Evolutionary conservation across 192 early-diverging fungal genomes (phyloP).

Genomic region (Entomortierella lignicola): DNA sequence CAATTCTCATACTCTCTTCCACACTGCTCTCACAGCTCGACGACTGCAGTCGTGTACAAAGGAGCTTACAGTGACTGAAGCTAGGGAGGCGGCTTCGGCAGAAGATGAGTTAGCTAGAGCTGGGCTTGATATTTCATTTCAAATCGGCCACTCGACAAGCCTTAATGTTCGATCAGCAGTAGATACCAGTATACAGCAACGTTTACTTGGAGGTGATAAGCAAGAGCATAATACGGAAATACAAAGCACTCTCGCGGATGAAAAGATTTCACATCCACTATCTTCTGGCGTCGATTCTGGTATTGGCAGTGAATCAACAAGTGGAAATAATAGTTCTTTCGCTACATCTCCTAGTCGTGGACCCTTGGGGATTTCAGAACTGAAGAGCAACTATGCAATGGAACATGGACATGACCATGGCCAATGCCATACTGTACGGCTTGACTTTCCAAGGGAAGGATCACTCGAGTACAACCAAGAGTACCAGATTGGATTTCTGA

Average conservation of each 20-base stretch:
- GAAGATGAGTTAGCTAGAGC: slow-evolving; percentile 40
- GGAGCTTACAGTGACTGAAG: slow-evolving; percentile 36
- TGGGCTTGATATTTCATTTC: slow-evolving; percentile 36
- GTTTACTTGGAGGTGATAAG: background rate
- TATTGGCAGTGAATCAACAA: slow-evolving; percentile 11
- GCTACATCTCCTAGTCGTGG: slow-evolving; percentile 9
- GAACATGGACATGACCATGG: slow-evolving; percentile 23
- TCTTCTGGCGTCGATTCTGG: slow-evolving; percentile 16
- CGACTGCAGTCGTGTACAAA: slow-evolving; percentile 29
- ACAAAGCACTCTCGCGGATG: background rate
- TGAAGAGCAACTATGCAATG: background rate
- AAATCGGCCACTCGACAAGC: slow-evolving; percentile 26
- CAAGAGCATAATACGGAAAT: background rate
- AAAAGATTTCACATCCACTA: background rate
- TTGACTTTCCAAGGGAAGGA: slow-evolving; percentile 45
- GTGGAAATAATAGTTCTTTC: slow-evolving; percentile 14
- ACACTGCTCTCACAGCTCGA: slow-evolving; percentile 32
- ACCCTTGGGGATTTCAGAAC: background rate
- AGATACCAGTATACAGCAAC: background rate
- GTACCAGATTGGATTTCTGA: slow-evolving; percentile 51
- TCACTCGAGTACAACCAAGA: slow-evolving; percentile 47
- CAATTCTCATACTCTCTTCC: slow-evolving; percentile 45
- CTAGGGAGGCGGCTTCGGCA: slow-evolving; percentile 31
- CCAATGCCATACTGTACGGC: slow-evolving; percentile 37
- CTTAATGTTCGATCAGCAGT: background rate